These are phyloP conservation scores for Trypanosoma boissoni DNA, from an alignment of 208 protist species.

Conservation along the genomic window DNA sequence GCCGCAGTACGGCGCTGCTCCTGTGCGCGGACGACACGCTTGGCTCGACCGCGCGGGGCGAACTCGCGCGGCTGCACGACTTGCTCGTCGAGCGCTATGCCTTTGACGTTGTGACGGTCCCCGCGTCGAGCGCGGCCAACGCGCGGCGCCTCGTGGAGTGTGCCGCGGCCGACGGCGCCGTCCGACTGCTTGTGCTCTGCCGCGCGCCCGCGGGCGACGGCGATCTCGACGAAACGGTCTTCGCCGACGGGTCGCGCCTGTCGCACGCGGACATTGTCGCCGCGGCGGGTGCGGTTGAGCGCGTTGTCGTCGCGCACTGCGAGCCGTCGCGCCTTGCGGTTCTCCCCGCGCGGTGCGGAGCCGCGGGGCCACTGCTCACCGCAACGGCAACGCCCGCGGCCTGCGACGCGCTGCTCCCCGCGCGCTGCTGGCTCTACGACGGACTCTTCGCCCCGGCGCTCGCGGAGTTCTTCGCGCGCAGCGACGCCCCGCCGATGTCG, in stretches of 20 bases:
- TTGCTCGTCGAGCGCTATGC: slow-evolving; percentile 34
- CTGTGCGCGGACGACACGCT: slow-evolving; percentile 6
- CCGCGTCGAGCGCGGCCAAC: slow-evolving; percentile 5
- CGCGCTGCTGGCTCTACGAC: slow-evolving; percentile 44
- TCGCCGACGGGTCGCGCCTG: slow-evolving; percentile 32
- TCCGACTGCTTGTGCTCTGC: slow-evolving; percentile 38
- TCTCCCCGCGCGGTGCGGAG: slow-evolving; percentile 8
- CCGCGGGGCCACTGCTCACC: slow-evolving; percentile 19
- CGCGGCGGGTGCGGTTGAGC: slow-evolving; percentile 13
- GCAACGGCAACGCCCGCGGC: slow-evolving; percentile 29
- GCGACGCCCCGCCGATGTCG: slow-evolving; percentile 31
- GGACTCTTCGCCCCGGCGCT: slow-evolving; percentile 39
- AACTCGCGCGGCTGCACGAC: slow-evolving; percentile 40
- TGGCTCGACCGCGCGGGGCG: slow-evolving; percentile 23
- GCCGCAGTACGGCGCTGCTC: slow-evolving; percentile 28
- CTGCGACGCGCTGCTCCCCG: slow-evolving; percentile 9
- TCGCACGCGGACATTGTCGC: slow-evolving; percentile 16
- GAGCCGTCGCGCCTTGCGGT: slow-evolving; percentile 23
- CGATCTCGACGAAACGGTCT: slow-evolving; percentile 15
- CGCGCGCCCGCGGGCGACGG: slow-evolving; percentile 1
- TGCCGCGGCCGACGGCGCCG: background rate
- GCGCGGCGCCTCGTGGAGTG: slow-evolving; percentile 4
- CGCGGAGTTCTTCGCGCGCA: slow-evolving; percentile 32
- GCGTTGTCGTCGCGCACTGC: slow-evolving; percentile 38
- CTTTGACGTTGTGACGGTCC: slow-evolving; percentile 28